A percentile compares a stretch with the other conserved stretches of the same genome.
Conservation (phyloP, 2,329 filamentous ascomycete species). For the Zalaria obscura region DNA sequence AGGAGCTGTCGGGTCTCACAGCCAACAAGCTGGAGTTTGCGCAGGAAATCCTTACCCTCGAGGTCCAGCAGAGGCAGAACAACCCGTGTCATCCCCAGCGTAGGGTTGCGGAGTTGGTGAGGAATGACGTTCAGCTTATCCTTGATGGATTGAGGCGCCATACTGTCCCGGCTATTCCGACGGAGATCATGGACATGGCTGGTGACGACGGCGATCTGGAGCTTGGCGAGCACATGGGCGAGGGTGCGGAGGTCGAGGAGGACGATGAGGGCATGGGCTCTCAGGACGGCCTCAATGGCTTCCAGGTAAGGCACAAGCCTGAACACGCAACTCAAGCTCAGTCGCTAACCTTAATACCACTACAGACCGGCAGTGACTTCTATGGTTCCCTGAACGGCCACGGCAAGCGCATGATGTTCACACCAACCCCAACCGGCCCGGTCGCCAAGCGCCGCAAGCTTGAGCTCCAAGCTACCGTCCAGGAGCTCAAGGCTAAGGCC, state of each 20-base stretch:
- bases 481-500: background rate
- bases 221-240: background rate
- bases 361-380: background rate
- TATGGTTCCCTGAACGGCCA: too few relatives aligned
- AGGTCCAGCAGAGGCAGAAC: slow-evolving; percentile 5
- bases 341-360: background rate
- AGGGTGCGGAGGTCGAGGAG: background rate
- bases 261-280: background rate
- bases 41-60: slow-evolving; percentile 3
- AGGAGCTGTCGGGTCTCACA: slow-evolving; percentile 8
- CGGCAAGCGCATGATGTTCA: too few relatives aligned
- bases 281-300: background rate
- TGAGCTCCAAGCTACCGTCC: background rate
- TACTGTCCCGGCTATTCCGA: too few relatives aligned
- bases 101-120: slow-evolving; percentile 6
- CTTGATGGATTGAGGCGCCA: slow-evolving; percentile 2
- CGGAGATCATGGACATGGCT: background rate
- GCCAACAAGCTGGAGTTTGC: slow-evolving; percentile 5
- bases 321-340: background rate
- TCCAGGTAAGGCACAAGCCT: background rate
- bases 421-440: background rate
- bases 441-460: background rate
- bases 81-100: slow-evolving; percentile 7
- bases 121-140: slow-evolving; percentile 6
- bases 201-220: background rate